Evolutionary conservation across 306 rosid genomes (phyloP).

Genomic region (Cajanus cajan): DNA sequence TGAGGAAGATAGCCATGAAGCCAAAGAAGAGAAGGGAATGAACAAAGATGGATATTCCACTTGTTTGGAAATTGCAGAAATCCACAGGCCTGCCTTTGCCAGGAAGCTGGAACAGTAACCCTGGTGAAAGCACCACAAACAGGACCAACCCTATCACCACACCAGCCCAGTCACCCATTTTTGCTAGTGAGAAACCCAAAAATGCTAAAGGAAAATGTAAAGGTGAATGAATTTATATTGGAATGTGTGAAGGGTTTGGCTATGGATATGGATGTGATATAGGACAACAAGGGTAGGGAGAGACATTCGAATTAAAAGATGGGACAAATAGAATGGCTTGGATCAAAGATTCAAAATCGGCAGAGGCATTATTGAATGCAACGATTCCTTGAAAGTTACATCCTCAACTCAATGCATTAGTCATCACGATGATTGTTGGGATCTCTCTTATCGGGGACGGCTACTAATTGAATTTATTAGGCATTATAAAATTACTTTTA

Average conservation of each 20-base stretch:
- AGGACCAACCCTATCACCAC: slow-evolving; percentile 60
- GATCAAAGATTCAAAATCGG: slow-evolving; percentile 28
- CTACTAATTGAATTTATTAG: neutral
- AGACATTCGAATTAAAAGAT: slow-evolving; percentile 2
- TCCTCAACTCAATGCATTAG: neutral
- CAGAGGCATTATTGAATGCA: slow-evolving; percentile 31
- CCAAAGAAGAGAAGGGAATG: slow-evolving; percentile 74
- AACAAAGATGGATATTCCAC: slow-evolving; percentile 67
- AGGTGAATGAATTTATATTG: slow-evolving; percentile 28
- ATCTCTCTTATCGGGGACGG: slow-evolving; percentile 22
- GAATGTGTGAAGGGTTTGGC: neutral
- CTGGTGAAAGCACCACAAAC: slow-evolving; percentile 67
- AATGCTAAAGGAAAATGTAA: neutral
- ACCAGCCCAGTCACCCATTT: slow-evolving; percentile 80
- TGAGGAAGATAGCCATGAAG: slow-evolving; percentile 63
- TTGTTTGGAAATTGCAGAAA: slow-evolving; percentile 64
- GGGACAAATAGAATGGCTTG: slow-evolving; percentile 25
- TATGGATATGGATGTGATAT: neutral
- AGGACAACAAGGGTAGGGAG: slow-evolving; percentile 22
- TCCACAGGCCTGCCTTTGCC: slow-evolving; percentile 61
- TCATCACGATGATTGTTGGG: neutral
- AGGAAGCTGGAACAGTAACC: slow-evolving; percentile 74
- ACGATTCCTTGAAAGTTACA: slow-evolving; percentile 25
- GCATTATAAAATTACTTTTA: too few species aligned
- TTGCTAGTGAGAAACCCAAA: neutral